Conservation (phyloP, 305 asterid genomes). For the Fraxinus platypoda region DNA sequence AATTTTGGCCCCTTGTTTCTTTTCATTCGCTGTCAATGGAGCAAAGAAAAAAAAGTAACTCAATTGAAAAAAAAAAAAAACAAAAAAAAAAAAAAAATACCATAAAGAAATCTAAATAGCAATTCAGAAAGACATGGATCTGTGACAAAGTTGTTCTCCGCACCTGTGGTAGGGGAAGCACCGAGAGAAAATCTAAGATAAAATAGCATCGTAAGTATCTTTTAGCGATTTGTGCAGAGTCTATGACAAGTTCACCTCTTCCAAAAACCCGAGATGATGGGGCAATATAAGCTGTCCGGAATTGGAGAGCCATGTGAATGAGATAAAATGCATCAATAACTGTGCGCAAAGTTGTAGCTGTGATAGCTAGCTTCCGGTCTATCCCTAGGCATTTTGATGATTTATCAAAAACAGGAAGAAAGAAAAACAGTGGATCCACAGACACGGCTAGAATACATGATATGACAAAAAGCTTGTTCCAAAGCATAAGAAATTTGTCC, state of each 20-base stretch:
- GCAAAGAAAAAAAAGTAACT: too few relatives aligned
- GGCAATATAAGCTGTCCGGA: constrained; percentile 95
- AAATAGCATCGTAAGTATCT: constrained; percentile 83
- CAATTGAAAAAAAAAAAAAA: too few relatives aligned
- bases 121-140: constrained; percentile 5
- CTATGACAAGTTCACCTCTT: constrained; percentile 97
- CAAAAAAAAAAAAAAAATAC: not conserved
- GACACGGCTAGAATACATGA: constrained; percentile 90
- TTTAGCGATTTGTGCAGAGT: constrained; percentile 89
- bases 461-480: constrained; percentile 86
- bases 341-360: constrained; percentile 90
- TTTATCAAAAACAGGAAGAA: constrained; percentile 78
- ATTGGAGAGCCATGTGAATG: constrained; percentile 92
- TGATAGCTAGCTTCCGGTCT: constrained; percentile 76
- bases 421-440: constrained; percentile 95
- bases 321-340: constrained; percentile 86
- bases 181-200: constrained; percentile 83
- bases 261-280: constrained; percentile 99
- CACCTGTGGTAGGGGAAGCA: constrained; percentile 98
- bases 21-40: too few relatives aligned
- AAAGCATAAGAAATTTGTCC: constrained; percentile 80
- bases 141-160: constrained; percentile 21
- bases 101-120: not conserved
- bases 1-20: too few relatives aligned
- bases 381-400: constrained; percentile 77